Base-by-base conservation (phyloP, 345 rosid genomes). In the Lagerstroemia speciosa region DNA sequence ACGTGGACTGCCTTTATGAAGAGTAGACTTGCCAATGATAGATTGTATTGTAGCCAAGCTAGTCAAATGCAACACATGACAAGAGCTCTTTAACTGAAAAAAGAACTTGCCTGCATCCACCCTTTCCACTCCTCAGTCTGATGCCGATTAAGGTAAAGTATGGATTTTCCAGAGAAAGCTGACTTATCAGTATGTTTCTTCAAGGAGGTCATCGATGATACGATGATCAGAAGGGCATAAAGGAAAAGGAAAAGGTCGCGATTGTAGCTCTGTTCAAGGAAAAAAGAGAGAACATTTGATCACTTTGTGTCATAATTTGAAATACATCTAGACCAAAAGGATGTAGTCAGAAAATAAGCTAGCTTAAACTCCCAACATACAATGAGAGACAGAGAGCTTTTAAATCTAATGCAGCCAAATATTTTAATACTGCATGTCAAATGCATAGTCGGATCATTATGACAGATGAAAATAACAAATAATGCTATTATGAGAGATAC, bases 121-220 rank as follows among this genome's bases (percentile, higher is more conserved):
- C 98, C 98, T 84, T 87, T 94, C 99, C 99, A 94, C 78, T 94
- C 97, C 75, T 91, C 97, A n/a, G 98, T 93, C 73, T 93, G 96
- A 83, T 91, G 92, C 69, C 94, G 84, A 75, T 86, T 89, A 73
- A 94, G 97, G 83, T 89, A 94, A 27, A 81, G 89, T 65, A 85
- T 84, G 66, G 96, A 60, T 73, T 89, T 91, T 71, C 98, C 97
- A 74, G 87, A 80, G 65, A 88, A 83, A 27, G 87, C 78, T 17
- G 98, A 91, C 77, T 85, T 88, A 74, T 94, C 93, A 71, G 41
- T 77, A 69, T 88, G 97, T 77, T 86, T 91, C 84, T 76, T 91
- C 83, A 91, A 70, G 68, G 97, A 94, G 66, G 99, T 84, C 93
- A 87, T 87, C 34, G 84, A 83, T 45, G 98, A 86, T 67, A 88